Evolutionary conservation across 805 yeast species (phyloP), one percentile per base, ranked within the genome.

Genomic region (Zygotorulaspora danielsina): DNA sequence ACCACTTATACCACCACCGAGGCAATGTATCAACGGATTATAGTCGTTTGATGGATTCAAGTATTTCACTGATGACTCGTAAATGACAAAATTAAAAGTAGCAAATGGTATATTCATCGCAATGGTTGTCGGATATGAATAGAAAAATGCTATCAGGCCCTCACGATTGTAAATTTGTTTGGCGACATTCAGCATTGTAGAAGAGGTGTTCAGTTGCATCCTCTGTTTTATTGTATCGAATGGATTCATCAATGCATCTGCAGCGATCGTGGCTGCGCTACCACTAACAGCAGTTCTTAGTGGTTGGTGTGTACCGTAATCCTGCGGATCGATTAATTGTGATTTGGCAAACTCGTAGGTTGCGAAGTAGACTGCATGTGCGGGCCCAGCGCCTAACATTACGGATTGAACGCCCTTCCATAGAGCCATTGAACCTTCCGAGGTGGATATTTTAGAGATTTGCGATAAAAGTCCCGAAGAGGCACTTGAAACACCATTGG

Each of bases 331-430:
- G 31, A 68, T 66, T 18, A 69, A 40, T 5, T 52, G 48, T 33
- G 63, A 54, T 47, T 67, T 74, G 25, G 88, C 73, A 36, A 79
- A 72, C 64, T 90, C 98, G 63, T 88, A 93, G 3, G 93, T 94
- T n/a, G 89, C 80, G 61, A 88, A 90, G 65, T 93, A 90, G 5
- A 93, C 83, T 3, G 97, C 97, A 66, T 90, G 98, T 3, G 97
- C 97, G 2, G 98, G 98, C 5, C 98, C 98, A n/a, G 98, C 97
- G 26, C 98, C 98, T 45, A 90, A 59, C 2, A 88, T 80, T 44
- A 93, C 95, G 1, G 96, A 84, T 17, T 87, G 80, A 12, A 90
- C 85, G 39, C 98, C 98, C 57, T 95, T 73, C 95, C 97, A 90
- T 19, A 93, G 72, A 1, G 95, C 84, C 37, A 76, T 57, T 5